These are phyloP conservation scores for Tylopilus rubrobrunneus DNA, from an alignment of 768 basidiomycete genomes.

Conservation along the genomic window DNA sequence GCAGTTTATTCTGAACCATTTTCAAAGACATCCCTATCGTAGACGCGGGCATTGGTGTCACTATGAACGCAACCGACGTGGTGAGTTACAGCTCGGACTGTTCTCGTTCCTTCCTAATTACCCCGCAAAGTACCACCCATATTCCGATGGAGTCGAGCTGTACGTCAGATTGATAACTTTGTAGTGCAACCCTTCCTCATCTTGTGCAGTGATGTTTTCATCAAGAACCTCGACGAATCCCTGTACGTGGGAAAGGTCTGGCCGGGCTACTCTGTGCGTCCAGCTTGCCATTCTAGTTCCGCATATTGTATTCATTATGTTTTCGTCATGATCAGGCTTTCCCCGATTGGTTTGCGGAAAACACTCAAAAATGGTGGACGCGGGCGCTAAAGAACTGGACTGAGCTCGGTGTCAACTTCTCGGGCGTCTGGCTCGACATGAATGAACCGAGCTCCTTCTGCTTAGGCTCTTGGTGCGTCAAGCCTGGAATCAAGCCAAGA, in stretches of 20 bases:
- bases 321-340: slow-evolving; percentile 38
- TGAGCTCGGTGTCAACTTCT: slow-evolving; percentile 47
- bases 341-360: slow-evolving; percentile 58
- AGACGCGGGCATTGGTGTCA: slow-evolving; percentile 57
- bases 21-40: slow-evolving; percentile 63
- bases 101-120: background rate
- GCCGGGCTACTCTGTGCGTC: slow-evolving; percentile 66
- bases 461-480: slow-evolving; percentile 49
- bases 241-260: slow-evolving; percentile 74
- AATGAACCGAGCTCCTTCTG: slow-evolving; percentile 68
- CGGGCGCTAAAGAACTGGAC: slow-evolving; percentile 58
- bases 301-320: background rate
- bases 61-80: slow-evolving; percentile 56
- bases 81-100: slow-evolving; percentile 36
- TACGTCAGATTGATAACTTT: slow-evolving; percentile 25
- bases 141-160: slow-evolving; percentile 57
- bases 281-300: background rate
- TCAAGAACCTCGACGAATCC: slow-evolving; percentile 71
- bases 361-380: slow-evolving; percentile 56
- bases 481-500: too few relatives aligned
- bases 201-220: slow-evolving; percentile 51
- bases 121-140: slow-evolving; percentile 58
- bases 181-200: background rate
- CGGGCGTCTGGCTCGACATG: slow-evolving; percentile 70
- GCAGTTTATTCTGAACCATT: background rate